Evolutionary conservation across 495 filamentous ascomycete genomes (phyloP), one percentile per base, ranked within the genome.

Genomic region (Xylaria grammica): DNA sequence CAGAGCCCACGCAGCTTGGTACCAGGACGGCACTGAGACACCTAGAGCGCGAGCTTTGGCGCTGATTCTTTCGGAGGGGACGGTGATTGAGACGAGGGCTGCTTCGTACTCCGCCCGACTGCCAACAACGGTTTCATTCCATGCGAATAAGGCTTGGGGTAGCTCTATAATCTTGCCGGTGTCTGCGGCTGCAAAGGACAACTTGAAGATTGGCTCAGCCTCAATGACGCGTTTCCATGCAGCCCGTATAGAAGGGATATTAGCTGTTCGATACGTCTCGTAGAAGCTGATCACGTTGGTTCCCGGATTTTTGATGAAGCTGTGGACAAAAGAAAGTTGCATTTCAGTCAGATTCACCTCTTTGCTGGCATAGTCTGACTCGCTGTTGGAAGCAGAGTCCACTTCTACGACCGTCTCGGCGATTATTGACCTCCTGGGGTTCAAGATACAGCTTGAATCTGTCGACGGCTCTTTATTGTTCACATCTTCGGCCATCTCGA

Each of bases 181-280:
- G 24, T 29, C 27, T 15, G 36, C 34, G 11, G 8, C 26, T 5
- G 19, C 53, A 32, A 64, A 19, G 50, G 45, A 44, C 24, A 60
- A 58, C n/a, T 46, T 62, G 36, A 71, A 71, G 6, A 69, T 67
- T 17, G 20, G 8, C 46, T 50, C n/a, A 60, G 60, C 51, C 67
- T 67, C 26, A 10, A 34, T 11, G 49, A 51, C 24, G 1, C 19
- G 11, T 22, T 45, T 67, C 69, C 69, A 72, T 20, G 68, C 67
- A 17, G 62, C 46, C 40, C 56, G 57, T 17, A 72, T 10, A 8
- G 65, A 22, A 17, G 56, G 45, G 8, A 66, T 45, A 32, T 61
- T 13, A 1, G n/a, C 17, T 11, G 46, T 20, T 32, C 19, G 17
- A 58, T 66, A 57, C 29, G 30, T 55, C n/a, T 65, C 56, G 49